Evolutionary conservation across 352 stramenopile species (phyloP).

Genomic region (Albugo laibachii): DNA sequence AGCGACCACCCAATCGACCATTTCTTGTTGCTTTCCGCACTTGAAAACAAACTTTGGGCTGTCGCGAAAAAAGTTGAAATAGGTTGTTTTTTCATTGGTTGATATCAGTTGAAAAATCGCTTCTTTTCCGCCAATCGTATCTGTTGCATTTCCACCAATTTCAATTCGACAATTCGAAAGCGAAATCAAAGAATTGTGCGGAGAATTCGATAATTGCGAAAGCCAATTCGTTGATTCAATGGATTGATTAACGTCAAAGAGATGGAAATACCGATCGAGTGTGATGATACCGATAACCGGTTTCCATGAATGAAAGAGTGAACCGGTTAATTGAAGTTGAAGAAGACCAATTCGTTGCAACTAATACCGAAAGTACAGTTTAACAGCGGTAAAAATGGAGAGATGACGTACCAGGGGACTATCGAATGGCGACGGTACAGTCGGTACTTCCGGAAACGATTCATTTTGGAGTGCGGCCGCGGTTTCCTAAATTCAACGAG

Average conservation of each 20-base stretch:
- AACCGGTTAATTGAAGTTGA: conserved; percentile 48
- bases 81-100: no score
- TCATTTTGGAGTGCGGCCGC: conserved; percentile 37
- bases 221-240: conserved; percentile 7
- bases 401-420: conserved; percentile 51
- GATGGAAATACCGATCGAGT: conserved; percentile 45
- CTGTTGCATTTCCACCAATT: conserved; percentile 16
- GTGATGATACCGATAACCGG: conserved; percentile 62
- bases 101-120: no score
- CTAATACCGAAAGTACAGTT: conserved; percentile 1
- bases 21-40: conserved; percentile 47
- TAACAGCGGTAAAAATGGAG: not conserved
- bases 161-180: conserved; percentile 52
- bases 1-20: conserved; percentile 68
- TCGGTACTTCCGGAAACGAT: conserved; percentile 28
- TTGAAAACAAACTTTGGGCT: conserved; percentile 64
- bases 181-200: conserved; percentile 20
- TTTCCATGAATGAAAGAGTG: conserved; percentile 55
- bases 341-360: conserved; percentile 23
- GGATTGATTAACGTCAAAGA: conserved; percentile 51
- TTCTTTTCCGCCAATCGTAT: no score
- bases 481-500: conserved; percentile 22
- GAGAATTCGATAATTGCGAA: no score
- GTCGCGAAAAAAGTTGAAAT: no score
- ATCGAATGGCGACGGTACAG: conserved; percentile 36